These are phyloP conservation scores for Monilinia polystroma DNA, from an alignment of 2,329 filamentous ascomycete species.

Conservation along the genomic window DNA sequence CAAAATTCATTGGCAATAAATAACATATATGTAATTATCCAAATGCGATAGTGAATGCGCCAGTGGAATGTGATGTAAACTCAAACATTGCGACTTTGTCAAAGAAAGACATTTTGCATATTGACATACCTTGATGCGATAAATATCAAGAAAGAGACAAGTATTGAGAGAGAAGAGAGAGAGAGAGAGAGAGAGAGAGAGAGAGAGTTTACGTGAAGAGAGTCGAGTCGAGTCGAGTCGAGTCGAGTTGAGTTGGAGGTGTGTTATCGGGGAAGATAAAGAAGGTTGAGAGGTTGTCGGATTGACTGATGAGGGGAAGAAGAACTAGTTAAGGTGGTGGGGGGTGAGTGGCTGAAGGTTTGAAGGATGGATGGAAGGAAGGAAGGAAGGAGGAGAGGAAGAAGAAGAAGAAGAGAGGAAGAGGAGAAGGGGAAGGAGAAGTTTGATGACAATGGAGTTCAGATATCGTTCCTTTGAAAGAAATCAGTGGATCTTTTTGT, in stretches of 20 bases:
- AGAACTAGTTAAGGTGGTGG: constrained; percentile 20
- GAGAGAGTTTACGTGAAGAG: constrained; percentile 19
- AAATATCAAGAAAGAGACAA: constrained; percentile 13
- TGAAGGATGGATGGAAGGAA: constrained; percentile 29
- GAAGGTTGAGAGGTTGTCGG: constrained; percentile 11
- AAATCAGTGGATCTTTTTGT: constrained; percentile 17
- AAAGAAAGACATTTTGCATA: not conserved
- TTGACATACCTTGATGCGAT: constrained; percentile 16
- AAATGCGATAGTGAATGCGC: constrained; percentile 21
- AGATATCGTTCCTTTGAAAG: constrained; percentile 13
- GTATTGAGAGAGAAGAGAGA: constrained; percentile 17
- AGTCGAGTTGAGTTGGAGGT: not conserved
- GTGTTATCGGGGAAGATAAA: constrained; percentile 23
- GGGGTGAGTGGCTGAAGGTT: constrained; percentile 17
- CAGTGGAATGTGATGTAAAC: constrained; percentile 2
- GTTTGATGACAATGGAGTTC: constrained; percentile 20
- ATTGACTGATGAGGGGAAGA: constrained; percentile 21
- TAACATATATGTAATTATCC: not conserved
- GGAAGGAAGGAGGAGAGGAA: constrained; percentile 27
- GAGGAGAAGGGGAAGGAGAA: constrained; percentile 29
- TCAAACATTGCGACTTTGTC: constrained; percentile 1
- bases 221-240: not conserved
- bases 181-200: constrained; percentile 11
- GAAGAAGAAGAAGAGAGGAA: constrained; percentile 23
- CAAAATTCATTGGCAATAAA: constrained; percentile 13